Percentiles rank a stretch among this genome's conserved stretches.
These are phyloP conservation scores for Emiliania huxleyi DNA, from an alignment of 78 protist species.

Conservation along the genomic window DNA sequence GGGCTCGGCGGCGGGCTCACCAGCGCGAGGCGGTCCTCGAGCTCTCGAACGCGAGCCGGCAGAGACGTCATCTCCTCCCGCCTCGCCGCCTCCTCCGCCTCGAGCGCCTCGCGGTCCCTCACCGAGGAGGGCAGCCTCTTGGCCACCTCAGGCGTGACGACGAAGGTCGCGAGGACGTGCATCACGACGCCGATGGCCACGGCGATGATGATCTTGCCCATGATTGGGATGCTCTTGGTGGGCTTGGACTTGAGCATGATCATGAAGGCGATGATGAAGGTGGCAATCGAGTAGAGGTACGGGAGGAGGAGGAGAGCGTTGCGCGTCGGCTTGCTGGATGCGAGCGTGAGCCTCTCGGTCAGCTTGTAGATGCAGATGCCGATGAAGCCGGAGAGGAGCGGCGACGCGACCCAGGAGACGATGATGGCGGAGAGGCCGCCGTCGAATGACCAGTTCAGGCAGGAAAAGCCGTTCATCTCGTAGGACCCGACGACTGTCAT, in stretches of 20 bases:
- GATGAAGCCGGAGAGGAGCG: conserved; percentile 34
- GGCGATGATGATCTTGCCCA: background rate
- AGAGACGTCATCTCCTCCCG: too few species aligned
- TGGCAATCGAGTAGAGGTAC: background rate
- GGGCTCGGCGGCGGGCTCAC: too few species aligned
- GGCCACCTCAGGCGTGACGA: background rate
- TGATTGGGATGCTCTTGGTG: background rate
- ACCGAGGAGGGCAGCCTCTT: too few species aligned
- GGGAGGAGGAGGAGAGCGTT: background rate
- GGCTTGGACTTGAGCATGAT: background rate
- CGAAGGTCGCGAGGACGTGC: background rate
- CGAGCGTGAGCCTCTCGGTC: background rate
- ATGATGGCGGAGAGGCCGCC: background rate
- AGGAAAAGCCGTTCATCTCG: background rate
- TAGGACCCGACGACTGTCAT: background rate
- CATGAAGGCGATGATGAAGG: background rate
- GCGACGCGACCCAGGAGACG: conserved; percentile 50
- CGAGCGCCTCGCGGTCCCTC: too few species aligned
- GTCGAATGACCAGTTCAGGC: background rate
- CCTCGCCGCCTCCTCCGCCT: too few species aligned
- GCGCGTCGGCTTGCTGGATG: background rate
- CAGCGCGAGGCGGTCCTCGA: too few species aligned
- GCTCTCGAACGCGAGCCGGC: too few species aligned
- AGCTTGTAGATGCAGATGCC: background rate
- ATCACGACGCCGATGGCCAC: background rate